A percentile compares a stretch with the other conserved stretches of the same genome.
Conservation (phyloP, 805 yeast genomes). For the Wickerhamomyces chaumierensis region DNA sequence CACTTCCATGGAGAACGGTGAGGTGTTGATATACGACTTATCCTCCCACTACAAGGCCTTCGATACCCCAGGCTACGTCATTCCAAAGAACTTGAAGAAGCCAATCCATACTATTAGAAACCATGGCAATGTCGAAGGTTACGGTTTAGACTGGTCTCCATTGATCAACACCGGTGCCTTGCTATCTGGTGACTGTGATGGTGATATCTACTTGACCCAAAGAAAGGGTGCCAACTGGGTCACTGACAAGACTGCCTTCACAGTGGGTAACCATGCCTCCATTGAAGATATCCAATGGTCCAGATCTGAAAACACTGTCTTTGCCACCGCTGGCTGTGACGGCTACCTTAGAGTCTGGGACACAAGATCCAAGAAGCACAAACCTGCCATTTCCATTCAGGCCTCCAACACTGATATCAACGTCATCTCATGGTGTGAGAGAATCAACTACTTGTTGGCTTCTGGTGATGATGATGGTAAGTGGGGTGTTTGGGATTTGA, state of each 20-base stretch:
- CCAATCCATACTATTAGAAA: slow-evolving; percentile 72
- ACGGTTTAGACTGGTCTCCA: slow-evolving; percentile 96
- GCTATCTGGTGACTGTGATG: slow-evolving; percentile 81
- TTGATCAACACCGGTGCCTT: slow-evolving; percentile 67
- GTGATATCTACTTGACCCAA: slow-evolving; percentile 68
- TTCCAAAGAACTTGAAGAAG: slow-evolving; percentile 66
- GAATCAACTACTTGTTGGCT: slow-evolving; percentile 78
- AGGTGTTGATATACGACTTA: slow-evolving; percentile 75
- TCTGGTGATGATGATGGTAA: slow-evolving; percentile 96
- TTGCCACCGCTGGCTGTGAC: slow-evolving; percentile 90
- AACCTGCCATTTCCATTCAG: slow-evolving; percentile 74
- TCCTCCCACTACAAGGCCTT: slow-evolving; percentile 72
- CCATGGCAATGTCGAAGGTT: slow-evolving; percentile 96
- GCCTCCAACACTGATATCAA: slow-evolving; percentile 83
- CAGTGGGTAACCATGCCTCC: slow-evolving; percentile 51
- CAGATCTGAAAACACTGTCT: slow-evolving; percentile 81
- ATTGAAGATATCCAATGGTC: slow-evolving; percentile 98
- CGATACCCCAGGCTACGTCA: slow-evolving; percentile 75
- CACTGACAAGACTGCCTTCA: slow-evolving; percentile 75
- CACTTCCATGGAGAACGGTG: slow-evolving; percentile 82
- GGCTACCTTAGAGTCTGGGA: slow-evolving; percentile 95
- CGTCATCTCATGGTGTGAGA: slow-evolving; percentile 91
- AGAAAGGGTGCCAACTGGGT: slow-evolving; percentile 73
- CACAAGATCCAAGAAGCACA: slow-evolving; percentile 83
- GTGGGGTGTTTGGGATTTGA: slow-evolving; percentile 97